Base-by-base conservation (phyloP, 176 grass and related monocot genomes). In the Aegilops tauschii region DNA sequence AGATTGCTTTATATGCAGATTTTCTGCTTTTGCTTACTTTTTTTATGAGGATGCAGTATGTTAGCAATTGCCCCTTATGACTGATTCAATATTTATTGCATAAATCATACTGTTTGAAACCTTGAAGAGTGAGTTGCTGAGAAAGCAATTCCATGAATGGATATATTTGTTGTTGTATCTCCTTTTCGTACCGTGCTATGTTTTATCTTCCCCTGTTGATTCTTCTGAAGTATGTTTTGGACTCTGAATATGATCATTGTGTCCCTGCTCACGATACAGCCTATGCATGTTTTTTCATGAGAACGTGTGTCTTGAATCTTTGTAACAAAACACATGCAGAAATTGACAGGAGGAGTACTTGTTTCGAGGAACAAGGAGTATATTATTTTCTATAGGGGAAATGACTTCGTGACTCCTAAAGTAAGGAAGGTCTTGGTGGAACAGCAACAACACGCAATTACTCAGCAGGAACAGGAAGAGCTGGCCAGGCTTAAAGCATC, bases 341-440 rank as follows among this genome's bases (percentile, higher is more conserved):
- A 91, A 93, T 94, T 98, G 85, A 98, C 97, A 86, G 97, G 95
- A 85, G 95, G 93, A 80, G 89, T 92, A 12, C 92, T 98, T 86
- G n/a, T 98, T 44, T 96, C 97, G 6, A 91, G 97, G 87, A 98
- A 98, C 87, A 96, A 96, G 74, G 97, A 98, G 65, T 98, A 91
- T 78, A 90, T 98, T 79, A 72, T 96, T 35, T 86, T 98, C 82
- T 94, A 98, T 83, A 98, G 97, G 78, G 97, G 97, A 42, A 98
- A 98, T 85, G 97, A 98, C 77, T 98, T 94, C 23, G 78, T 96
- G 72, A 82, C 79, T 3, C 92, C 94, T 81, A 91, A 90, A 94
- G 76, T 98, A 68, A 91, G 90, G 84, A 31, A 88, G 54, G 87
- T 90, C 18, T 86, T 98, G 79, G 68, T 91, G 65, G 84, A 96